phyloP scores from a whole-genome alignment of 1,284 basidiomycete genomes.

The Cryptococcus floricola region DNA sequence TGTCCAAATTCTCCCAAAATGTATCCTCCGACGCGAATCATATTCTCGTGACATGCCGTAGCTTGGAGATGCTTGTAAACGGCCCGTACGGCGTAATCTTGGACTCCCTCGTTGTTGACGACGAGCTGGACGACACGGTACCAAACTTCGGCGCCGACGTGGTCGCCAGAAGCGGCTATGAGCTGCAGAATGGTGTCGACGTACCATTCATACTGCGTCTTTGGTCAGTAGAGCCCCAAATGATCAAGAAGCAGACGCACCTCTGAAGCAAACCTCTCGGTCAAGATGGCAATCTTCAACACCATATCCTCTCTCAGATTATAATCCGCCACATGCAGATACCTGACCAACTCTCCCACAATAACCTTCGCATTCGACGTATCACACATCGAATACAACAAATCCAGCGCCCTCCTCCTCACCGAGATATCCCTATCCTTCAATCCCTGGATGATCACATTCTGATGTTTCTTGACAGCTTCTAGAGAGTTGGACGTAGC shows the following conservation, averaged over 20 bases:
- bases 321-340: slow-evolving; percentile 91
- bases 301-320: slow-evolving; percentile 97
- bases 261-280: slow-evolving; percentile 89
- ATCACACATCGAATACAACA: slow-evolving; percentile 99
- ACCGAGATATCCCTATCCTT: slow-evolving; percentile 98
- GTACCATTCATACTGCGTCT: slow-evolving; percentile 76
- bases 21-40: slow-evolving; percentile 96
- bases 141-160: slow-evolving; percentile 99
- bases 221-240: background rate
- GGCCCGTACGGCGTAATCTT: slow-evolving; percentile 91
- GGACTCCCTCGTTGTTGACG: slow-evolving; percentile 95
- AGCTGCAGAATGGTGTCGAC: slow-evolving; percentile 93
- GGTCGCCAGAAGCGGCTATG: slow-evolving; percentile 93
- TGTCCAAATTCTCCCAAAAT: slow-evolving; percentile 97
- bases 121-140: slow-evolving; percentile 98
- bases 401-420: slow-evolving; percentile 84
- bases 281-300: slow-evolving; percentile 94
- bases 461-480: slow-evolving; percentile 92
- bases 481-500: slow-evolving; percentile 85
- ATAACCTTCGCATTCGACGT: slow-evolving; percentile 89
- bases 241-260: slow-evolving; percentile 49
- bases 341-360: slow-evolving; percentile 88
- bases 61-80: slow-evolving; percentile 85
- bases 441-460: slow-evolving; percentile 88
- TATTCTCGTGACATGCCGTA: slow-evolving; percentile 89